Evolutionary conservation across 768 basidiomycete species (phyloP).

Genomic region (Piloderma croceum): DNA sequence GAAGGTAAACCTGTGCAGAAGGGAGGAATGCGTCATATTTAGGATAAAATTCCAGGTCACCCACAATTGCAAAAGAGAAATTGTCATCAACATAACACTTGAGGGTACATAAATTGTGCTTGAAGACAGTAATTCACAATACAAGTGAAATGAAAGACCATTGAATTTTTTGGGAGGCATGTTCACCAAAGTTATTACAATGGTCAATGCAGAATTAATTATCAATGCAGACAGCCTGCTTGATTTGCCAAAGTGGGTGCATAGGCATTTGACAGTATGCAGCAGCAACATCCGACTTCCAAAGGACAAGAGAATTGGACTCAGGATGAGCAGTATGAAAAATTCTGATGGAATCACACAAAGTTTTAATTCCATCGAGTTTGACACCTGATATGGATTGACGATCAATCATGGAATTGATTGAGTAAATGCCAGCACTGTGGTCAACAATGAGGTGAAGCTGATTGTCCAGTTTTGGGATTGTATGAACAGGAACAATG

Average conservation of each 20-base stretch:
- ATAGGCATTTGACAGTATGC: conserved; percentile 19
- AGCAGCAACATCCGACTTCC: conserved; percentile 21
- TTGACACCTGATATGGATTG: conserved; percentile 19
- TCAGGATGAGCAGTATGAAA: too few species aligned
- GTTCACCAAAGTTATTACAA: conserved; percentile 18
- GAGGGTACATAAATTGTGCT: conserved; percentile 9
- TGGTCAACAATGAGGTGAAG: conserved; percentile 28
- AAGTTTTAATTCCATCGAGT: conserved; percentile 30
- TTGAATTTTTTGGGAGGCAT: conserved; percentile 13
- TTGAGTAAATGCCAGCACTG: conserved; percentile 22
- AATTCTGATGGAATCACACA: conserved; percentile 20
- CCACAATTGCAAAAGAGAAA: conserved; percentile 11
- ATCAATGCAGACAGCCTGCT: conserved; percentile 18
- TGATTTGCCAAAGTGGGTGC: conserved; percentile 23
- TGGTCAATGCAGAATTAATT: conserved; percentile 19
- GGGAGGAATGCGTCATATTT: conserved; percentile 19
- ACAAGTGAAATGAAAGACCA: conserved; percentile 22
- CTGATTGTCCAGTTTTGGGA: conserved; percentile 25
- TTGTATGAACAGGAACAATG: conserved; percentile 18
- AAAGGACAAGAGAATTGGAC: conserved; percentile 9
- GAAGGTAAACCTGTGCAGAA: conserved; percentile 17
- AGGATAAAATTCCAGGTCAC: conserved; percentile 12
- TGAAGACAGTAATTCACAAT: conserved; percentile 23
- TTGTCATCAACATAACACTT: conserved; percentile 27
- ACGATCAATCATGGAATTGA: conserved; percentile 22